phyloP scores from a whole-genome alignment of 345 rosid genomes.

The Gossypium herbaceum region DNA sequence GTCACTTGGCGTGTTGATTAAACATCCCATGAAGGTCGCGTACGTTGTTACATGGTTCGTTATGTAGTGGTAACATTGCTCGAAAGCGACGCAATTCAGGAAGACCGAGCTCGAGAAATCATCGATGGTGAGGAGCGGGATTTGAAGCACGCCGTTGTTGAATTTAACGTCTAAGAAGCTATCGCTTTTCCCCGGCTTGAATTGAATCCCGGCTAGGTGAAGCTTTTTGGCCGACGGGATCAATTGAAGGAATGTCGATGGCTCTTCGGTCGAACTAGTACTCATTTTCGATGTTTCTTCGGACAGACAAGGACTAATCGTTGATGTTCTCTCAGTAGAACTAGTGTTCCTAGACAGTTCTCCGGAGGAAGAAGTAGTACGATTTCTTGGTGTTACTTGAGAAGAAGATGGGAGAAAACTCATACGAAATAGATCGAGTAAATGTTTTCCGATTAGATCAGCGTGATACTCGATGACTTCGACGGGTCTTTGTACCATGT shows the following conservation, averaged over 20 bases:
- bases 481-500: background rate
- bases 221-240: background rate
- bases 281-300: no score
- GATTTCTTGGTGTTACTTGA: background rate
- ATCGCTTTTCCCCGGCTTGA: background rate
- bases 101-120: slow-evolving; percentile 35
- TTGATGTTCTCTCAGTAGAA: background rate
- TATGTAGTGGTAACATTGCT: slow-evolving; percentile 36
- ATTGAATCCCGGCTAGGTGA: background rate
- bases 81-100: slow-evolving; percentile 51
- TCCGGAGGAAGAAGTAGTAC: background rate
- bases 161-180: background rate
- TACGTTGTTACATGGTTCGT: slow-evolving; percentile 21
- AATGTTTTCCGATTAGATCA: background rate
- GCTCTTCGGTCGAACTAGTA: background rate
- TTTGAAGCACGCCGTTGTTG: slow-evolving; percentile 11
- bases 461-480: background rate
- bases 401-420: background rate
- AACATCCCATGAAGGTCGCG: slow-evolving; percentile 48
- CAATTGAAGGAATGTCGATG: background rate
- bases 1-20: slow-evolving; percentile 41
- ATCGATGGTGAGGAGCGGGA: slow-evolving; percentile 41
- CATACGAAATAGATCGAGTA: background rate
- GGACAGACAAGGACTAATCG: no score
- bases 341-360: background rate